Percentiles rank a stretch among this genome's conserved stretches.
These are phyloP conservation scores for Stemphylium lycopersici DNA, from an alignment of 2,329 filamentous ascomycete species.

Conservation along the genomic window DNA sequence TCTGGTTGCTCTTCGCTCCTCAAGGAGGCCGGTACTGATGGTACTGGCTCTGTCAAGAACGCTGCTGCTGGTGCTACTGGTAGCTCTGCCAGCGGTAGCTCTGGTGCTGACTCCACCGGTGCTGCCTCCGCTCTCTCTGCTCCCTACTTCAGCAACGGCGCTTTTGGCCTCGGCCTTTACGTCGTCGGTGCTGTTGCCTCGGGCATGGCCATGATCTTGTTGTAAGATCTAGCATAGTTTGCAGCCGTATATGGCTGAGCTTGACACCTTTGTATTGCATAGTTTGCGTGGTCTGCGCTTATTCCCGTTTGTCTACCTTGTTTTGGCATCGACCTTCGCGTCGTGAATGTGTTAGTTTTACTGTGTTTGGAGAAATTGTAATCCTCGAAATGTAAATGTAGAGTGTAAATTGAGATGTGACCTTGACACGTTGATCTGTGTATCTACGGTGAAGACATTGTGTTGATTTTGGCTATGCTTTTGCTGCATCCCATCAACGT, in stretches of 20 bases:
- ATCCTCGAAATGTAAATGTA: not conserved
- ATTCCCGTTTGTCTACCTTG: slow-evolving; percentile 11
- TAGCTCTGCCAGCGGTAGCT: slow-evolving; percentile 15
- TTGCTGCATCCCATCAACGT: too few species aligned
- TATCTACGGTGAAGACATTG: too few species aligned
- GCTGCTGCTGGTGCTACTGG: slow-evolving; percentile 24
- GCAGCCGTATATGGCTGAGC: not conserved
- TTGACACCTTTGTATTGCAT: slow-evolving; percentile 10
- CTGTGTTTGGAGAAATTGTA: slow-evolving; percentile 4
- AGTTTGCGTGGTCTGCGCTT: slow-evolving; percentile 17
- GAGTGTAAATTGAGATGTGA: too few species aligned
- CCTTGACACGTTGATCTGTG: too few species aligned
- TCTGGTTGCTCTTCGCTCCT: slow-evolving; percentile 65
- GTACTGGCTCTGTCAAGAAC: slow-evolving; percentile 61
- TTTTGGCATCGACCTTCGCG: not conserved
- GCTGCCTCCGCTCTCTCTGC: slow-evolving; percentile 53
- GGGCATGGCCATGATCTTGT: slow-evolving; percentile 61
- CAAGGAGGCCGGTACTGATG: slow-evolving; percentile 66
- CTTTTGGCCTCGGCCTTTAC: slow-evolving; percentile 58
- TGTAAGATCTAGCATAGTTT: slow-evolving; percentile 48
- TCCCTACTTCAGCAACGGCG: slow-evolving; percentile 53
- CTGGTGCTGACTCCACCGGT: slow-evolving; percentile 26
- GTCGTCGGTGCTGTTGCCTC: slow-evolving; percentile 57
- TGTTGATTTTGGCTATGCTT: too few species aligned
- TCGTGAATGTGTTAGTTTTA: slow-evolving; percentile 2